phyloP scores from a whole-genome alignment of 2,329 filamentous ascomycete species.

The Cladophialophora carrionii region DNA sequence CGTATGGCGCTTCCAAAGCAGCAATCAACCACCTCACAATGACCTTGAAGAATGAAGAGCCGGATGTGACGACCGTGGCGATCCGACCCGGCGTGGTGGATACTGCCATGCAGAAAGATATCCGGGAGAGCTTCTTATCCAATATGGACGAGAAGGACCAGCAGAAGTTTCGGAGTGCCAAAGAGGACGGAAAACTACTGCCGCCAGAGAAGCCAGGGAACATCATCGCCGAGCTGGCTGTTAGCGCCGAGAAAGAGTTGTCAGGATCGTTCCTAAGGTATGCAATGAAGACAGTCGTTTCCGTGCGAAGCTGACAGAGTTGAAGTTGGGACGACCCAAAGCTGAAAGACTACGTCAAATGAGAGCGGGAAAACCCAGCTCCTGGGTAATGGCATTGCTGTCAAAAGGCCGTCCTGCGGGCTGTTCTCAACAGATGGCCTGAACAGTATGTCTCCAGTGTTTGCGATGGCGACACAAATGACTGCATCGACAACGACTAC shows the following conservation, averaged over 20 bases:
- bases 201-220: slow-evolving; percentile 81
- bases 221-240: slow-evolving; percentile 79
- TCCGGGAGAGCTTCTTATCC: slow-evolving; percentile 71
- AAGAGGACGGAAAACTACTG: slow-evolving; percentile 72
- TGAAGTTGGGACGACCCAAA: slow-evolving; percentile 39
- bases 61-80: slow-evolving; percentile 70
- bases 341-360: slow-evolving; percentile 29
- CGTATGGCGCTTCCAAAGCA: slow-evolving; percentile 82
- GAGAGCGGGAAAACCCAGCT: neutral
- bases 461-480: neutral
- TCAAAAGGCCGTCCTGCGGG: neutral
- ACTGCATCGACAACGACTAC: no score
- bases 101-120: slow-evolving; percentile 84
- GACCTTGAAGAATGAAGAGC: slow-evolving; percentile 76
- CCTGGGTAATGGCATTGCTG: neutral
- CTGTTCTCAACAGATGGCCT: slow-evolving; percentile 3
- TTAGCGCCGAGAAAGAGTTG: slow-evolving; percentile 66
- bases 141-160: slow-evolving; percentile 62
- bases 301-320: slow-evolving; percentile 1
- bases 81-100: slow-evolving; percentile 81
- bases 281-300: neutral
- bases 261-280: slow-evolving; percentile 70
- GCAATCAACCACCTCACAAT: slow-evolving; percentile 77
- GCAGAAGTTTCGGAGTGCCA: slow-evolving; percentile 68
- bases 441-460: neutral